Evolutionary conservation across 1,284 basidiomycete genomes (phyloP).

Genomic region (Heterobasidion annosum): DNA sequence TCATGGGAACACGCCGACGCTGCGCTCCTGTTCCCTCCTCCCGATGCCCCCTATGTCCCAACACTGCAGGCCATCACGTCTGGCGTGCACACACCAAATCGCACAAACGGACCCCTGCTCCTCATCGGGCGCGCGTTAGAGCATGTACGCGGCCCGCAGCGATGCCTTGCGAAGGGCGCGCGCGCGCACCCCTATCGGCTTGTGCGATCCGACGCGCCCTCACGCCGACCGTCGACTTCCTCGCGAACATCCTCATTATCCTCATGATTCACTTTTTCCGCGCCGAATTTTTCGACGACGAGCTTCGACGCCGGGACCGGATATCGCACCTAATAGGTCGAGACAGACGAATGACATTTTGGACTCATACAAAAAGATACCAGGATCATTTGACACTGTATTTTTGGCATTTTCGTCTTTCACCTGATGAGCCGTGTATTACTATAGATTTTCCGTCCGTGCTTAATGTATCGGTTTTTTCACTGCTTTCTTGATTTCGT

Average conservation of each 20-base stretch:
- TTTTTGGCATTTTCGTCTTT: too few species aligned
- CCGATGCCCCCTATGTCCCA: slow-evolving; percentile 4
- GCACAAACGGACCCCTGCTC: slow-evolving; percentile 24
- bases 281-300: too few species aligned
- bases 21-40: slow-evolving; percentile 34
- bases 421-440: too few species aligned
- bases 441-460: too few species aligned
- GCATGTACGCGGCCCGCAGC: slow-evolving; percentile 22
- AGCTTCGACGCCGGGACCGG: too few species aligned
- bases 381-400: too few species aligned
- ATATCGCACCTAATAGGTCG: too few species aligned
- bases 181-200: slow-evolving; percentile 46
- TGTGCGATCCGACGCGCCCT: not conserved
- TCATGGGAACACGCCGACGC: slow-evolving; percentile 44
- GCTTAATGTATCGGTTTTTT: too few species aligned
- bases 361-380: too few species aligned
- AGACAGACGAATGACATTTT: too few species aligned
- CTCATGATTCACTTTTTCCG: not conserved
- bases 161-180: slow-evolving; percentile 33
- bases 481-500: too few species aligned
- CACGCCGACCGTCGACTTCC: not conserved
- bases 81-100: slow-evolving; percentile 11
- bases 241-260: not conserved
- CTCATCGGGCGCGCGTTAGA: slow-evolving; percentile 36
- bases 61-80: slow-evolving; percentile 13